Base-by-base conservation (phyloP, 129 eudicot genomes). In the Ambrosia trifida region DNA sequence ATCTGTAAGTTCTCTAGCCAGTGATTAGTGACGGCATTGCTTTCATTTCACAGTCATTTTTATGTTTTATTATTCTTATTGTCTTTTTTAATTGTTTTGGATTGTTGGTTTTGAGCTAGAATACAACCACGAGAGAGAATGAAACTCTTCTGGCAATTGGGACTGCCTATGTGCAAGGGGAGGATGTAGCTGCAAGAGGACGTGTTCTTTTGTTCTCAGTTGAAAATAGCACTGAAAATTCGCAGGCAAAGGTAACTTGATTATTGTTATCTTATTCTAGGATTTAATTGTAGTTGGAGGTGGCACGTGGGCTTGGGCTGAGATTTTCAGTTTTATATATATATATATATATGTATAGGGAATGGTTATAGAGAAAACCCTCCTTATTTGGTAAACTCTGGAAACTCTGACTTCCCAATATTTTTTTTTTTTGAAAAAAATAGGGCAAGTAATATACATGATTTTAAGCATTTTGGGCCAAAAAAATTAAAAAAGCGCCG, bases 141-240 rank as follows among this genome's bases (percentile, higher is more conserved):
- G 99, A 87, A 76, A 94, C 99, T 51, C 97, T 94, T 81, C 79
- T 94, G 85, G 99, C 99, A 12, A 54, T 94, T 79, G 99, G 99
- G 75, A 94, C 99, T 38, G 99, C 99, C 57, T 94, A 90, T 74
- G 93, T 87, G 63, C 99, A 94, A 88, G 99, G 99, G 46, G 99
- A 94, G 79, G 99, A 94, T 79, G 96, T 94, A 71, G 99, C 99
- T 32, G 99, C 88, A 32, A 88, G 99, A 84, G 99, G 99, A 61
- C 97, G 99, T 10, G 93, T 94, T 36, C 93, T 94, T 36, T 75
- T 94, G 83, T 90, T 68, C 76, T 88, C 99, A 19, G 89, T 90
- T 76, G 97, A 89, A 64, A 88, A 76, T 72, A 69, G 74, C 75
- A 70, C 87, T 30, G 99, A 94, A 51, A 82, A 50, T 75, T 77